Evolutionary conservation across 352 stramenopile species (phyloP), one percentile per base, ranked within the genome.

Genomic region (Globisporangium perplexum): DNA sequence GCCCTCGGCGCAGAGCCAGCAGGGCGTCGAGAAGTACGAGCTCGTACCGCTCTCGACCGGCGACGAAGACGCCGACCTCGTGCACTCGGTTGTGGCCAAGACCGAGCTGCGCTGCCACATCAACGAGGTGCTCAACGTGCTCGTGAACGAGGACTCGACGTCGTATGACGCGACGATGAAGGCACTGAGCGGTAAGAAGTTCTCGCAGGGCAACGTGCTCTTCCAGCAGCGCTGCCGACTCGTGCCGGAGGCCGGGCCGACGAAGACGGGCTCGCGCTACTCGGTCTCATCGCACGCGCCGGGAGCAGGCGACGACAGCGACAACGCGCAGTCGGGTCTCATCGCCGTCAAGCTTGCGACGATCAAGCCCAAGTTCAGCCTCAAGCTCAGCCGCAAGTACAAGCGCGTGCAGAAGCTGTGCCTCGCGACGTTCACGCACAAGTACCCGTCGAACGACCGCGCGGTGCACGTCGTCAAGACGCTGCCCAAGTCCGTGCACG

Each of bases 401-500:
- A 71, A 72, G 41, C 72, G 77, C 15, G 68, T 64, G 3, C 71
- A 88, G 42, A 71, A 71, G 36, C 71, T 90, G n/a, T 72, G 67
- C 28, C 74, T 90, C 41, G 58, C 72, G 20, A 70, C 65, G 4
- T 45, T 72, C 53, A 86, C 74, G 35, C 59, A 73, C 39, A 65
- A 71, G 31, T 80, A 79, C 49, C 44, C 64, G 22, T 59, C 49
- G 42, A 74, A 77, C 12, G 60, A 74, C 42, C 77, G 71, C 20
- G 72, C 74, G 0, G 58, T 78, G 43, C 74, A 88, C 58, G 52
- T 88, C 22, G 75, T 84, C 51, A 86, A 86, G 63, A 86, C 74
- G 30, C 44, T 88, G 8, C 77, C 77, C 1, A 85, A 86, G 54
- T 18, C 60, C 23, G 57, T 66, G 10, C 77, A 84, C 61, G 74